Base-by-base conservation (phyloP, 805 yeast species). In the Schizosaccharomyces pombe region DNA sequence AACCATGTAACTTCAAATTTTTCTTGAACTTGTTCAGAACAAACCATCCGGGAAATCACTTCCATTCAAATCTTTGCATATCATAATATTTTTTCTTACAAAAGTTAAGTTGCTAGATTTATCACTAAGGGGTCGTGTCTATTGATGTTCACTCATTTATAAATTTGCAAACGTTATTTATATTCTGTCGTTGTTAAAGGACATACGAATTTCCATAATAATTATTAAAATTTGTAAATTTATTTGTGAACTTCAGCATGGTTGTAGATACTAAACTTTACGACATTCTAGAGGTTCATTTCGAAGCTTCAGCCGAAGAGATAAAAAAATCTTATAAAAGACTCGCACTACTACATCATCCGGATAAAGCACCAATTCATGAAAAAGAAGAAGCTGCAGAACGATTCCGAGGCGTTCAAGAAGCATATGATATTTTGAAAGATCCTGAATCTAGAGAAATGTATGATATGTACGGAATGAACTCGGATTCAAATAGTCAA, bases 401-500 rank as follows among this genome's bases (percentile, higher is more conserved):
- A 57, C 75, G 74, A 63, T 89, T 89, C 67, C 89, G 89, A 64
- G 87, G 81, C 60, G 76, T 89, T 56, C 75, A 81, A 16, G 82
- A 80, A 57, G 97, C 97, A 0, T 89, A 89, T 64, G 95, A 86
- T 63, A 69, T 82, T 2, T 68, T 89, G n/a, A 16, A 31, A n/a
- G 54, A 52, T 5, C 47, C 54, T 22, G 14, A 34, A 3, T 37
- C 47, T 22, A 24, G 54, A 33, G 47, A 22, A 9, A 19, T 11
- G 47, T 70, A 69, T 57, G 77, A 59, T 67, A 67, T 52, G 54
- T 62, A 57, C 53, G 68, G 68, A 5, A 56, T 56, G 52, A 60
- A 62, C 14, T 24, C n/a, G 16, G 49, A 43, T 16, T 63, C 59
- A 24, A 56, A 43, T 8, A 30, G 26, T 58, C 32, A 58, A 58